Base-by-base conservation (phyloP, 805 yeast species). In the Candida nitratophila region DNA sequence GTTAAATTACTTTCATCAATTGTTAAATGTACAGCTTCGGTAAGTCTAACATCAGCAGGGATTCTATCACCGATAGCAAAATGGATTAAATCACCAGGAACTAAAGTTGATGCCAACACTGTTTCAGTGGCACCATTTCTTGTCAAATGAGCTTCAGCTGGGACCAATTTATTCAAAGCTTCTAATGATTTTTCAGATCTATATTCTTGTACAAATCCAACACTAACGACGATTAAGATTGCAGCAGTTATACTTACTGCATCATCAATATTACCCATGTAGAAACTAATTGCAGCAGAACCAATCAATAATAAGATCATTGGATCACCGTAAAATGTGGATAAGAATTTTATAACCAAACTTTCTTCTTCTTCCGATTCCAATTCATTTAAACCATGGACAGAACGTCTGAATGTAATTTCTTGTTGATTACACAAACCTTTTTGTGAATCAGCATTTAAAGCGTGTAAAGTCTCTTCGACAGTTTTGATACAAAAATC, bases 181-280 rank as follows among this genome's bases (percentile, higher is more conserved):
- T 90, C 95, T 46, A 93, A 69, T 5, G 96, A 86, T 69, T 93
- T 85, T 59, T 93, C 99, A 2, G 96, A 86, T 56, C 97, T 76
- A 59, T 90, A 90, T 63, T 93, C 99, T 66, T 93, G 99, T 29
- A 93, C 90, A 66, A 93, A 93, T 0, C 99, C 99, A 32, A 93
- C 99, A 1, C 93, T 79, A 12, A 93, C 97, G 29, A 93, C 99
- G 52, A 93, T 90, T 37, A 86, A 55, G 41, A 93, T 87, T 3
- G 99, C 99, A 50, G 90, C 70, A 0, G 97, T 83, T 53, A 93
- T 93, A 52, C 93, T 82, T n/a, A 93, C 69, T 2, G 98, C 96
- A 63, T 93, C 99, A 60, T 93, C 97, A 29, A 80, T 79, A 65
- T 93, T 93, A n/a, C 96, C 96, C 95, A 93, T 87, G 54, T 86